Conservation (phyloP, 148 eudicot genomes). For the Rhododendron mucronatum region DNA sequence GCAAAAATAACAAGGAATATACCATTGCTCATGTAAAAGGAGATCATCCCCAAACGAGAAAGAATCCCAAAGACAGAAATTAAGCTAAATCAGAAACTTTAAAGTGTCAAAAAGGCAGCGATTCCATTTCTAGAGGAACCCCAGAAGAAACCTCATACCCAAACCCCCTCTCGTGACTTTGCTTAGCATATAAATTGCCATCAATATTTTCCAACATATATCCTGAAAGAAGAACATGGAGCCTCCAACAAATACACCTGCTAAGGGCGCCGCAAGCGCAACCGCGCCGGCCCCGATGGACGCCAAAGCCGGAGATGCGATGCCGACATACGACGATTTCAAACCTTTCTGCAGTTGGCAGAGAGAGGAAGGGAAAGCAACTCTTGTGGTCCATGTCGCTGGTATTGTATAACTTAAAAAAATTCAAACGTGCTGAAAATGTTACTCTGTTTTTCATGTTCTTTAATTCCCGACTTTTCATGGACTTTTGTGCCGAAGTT, state of each 20-base stretch:
- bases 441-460: background rate
- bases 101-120: no score
- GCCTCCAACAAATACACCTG: no score
- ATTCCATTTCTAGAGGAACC: no score
- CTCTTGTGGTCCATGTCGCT: conserved; percentile 32
- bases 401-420: conserved; percentile 18
- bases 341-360: conserved; percentile 40
- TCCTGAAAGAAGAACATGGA: no score
- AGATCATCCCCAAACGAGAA: background rate
- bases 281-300: background rate
- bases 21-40: background rate
- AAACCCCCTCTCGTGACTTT: no score
- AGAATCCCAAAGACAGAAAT: background rate
- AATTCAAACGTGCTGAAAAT: no score
- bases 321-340: conserved; percentile 26
- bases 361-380: conserved; percentile 24
- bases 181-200: no score
- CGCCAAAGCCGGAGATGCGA: background rate
- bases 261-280: background rate
- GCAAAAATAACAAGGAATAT: background rate
- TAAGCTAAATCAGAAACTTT: no score
- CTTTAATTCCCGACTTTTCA: background rate
- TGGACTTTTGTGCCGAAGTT: background rate
- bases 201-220: no score
- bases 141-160: no score